Evolutionary conservation across 1,139 yeast genomes (phyloP), one percentile per base, ranked within the genome.

Genomic region (Tardiomyces depauwii): DNA sequence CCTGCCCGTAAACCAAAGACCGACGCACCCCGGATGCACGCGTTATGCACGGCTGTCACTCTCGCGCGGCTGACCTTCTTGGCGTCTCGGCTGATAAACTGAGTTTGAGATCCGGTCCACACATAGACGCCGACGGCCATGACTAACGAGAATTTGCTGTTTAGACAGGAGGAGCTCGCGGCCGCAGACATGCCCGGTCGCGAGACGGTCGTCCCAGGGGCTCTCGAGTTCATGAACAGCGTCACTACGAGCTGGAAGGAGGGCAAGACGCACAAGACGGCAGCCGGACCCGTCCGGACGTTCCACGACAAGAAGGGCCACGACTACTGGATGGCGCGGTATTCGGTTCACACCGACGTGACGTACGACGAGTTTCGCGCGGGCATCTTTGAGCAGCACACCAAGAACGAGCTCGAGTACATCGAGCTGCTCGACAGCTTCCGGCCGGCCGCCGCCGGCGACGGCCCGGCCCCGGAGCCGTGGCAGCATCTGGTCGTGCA

Each of bases 311-410:
- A 61, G 0, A 51, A 56, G 25, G 62, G 58, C 12, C 58, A 58
- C 2, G 72, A 71, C 40, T 68, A 63, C 50, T 72, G 76, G 76
- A 56, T 70, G 52, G 63, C 73, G 4, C 61, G 77, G 28, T 59
- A 61, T 3, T 68, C 74, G 11, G 51, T 52, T 13, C 74, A 71
- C 50, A 30, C 16, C 5, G 36, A 30, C 16, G 36, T 30, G 16
- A 13, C 36, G 10, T 68, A 57, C 51, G 64, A 59, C 14, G 50
- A 51, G 47, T 60, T 66, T 50, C 48, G 50, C 30, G 44, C 48
- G 41, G 59, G 61, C 18, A 49, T 68, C 16, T 53, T 59, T 16
- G 55, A 59, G 7, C 53, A 67, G 49, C 72, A 67, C 49, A 66
- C 71, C 5, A 59, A 55, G 40, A 58, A 67, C 43, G 68, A 65